Evolutionary conservation across 257 asterid species (phyloP).

Genomic region (Scutellaria baicalensis): DNA sequence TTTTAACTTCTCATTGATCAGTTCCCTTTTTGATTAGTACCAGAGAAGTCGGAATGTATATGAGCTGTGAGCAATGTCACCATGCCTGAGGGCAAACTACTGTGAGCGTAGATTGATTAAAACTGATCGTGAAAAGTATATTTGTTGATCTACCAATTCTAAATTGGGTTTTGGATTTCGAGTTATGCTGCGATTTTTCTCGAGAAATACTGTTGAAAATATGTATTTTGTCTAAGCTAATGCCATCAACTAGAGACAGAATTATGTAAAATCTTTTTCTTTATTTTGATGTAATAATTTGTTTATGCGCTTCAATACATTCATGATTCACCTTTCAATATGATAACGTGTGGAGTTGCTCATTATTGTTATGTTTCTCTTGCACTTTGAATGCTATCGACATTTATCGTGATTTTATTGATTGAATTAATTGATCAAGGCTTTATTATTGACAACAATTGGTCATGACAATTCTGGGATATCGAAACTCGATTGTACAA

Average conservation of each 20-base stretch:
- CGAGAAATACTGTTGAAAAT: neutral
- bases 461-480: too few relatives aligned
- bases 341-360: neutral
- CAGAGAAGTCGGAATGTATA: constrained; percentile 7
- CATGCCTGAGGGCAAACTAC: neutral
- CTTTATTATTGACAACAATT: too few relatives aligned
- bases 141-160: neutral
- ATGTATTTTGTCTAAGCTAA: neutral
- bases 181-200: neutral
- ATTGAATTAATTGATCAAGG: neutral
- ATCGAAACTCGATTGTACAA: too few relatives aligned
- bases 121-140: neutral
- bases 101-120: neutral
- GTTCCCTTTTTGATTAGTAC: neutral
- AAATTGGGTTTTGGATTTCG: neutral
- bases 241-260: neutral
- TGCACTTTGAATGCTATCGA: neutral
- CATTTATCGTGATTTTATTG: neutral
- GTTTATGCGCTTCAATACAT: neutral
- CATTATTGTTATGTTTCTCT: neutral
- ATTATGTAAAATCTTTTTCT: neutral
- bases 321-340: neutral
- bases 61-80: constrained; percentile 1
- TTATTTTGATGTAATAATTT: neutral
- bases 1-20: neutral